Conservation (phyloP, 495 filamentous ascomycete genomes). For the Hyphodiscus hymeniophilus region DNA sequence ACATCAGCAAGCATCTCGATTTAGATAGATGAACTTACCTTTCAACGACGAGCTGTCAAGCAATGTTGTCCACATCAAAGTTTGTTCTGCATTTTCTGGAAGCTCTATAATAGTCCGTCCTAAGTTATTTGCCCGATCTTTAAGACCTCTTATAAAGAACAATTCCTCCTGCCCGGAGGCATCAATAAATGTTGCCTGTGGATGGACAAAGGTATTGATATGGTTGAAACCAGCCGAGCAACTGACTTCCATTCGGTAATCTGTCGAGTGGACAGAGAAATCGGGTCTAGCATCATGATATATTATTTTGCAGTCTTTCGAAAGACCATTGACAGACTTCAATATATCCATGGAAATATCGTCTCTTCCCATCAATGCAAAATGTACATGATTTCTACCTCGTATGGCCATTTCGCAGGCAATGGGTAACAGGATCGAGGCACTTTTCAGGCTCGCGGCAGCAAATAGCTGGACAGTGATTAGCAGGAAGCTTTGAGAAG, state of each 20-base stretch:
- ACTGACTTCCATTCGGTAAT: slow-evolving; percentile 42
- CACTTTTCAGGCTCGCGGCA: slow-evolving; percentile 39
- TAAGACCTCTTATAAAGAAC: slow-evolving; percentile 25
- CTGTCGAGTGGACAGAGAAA: slow-evolving; percentile 36
- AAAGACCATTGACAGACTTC: slow-evolving; percentile 39
- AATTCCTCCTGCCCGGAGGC: slow-evolving; percentile 32
- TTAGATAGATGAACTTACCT: slow-evolving; percentile 35
- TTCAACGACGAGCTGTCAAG: slow-evolving; percentile 63
- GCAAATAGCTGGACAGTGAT: slow-evolving; percentile 32
- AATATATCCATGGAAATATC: slow-evolving; percentile 43
- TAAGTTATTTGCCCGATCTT: slow-evolving; percentile 9
- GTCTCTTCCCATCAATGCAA: slow-evolving; percentile 46
- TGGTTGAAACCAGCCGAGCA: slow-evolving; percentile 34
- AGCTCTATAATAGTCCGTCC: slow-evolving; percentile 49
- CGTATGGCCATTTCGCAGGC: slow-evolving; percentile 45
- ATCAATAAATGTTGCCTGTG: slow-evolving; percentile 44
- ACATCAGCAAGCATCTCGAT: slow-evolving; percentile 6
- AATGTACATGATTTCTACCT: slow-evolving; percentile 41
- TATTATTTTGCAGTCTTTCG: slow-evolving; percentile 38
- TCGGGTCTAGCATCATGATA: slow-evolving; percentile 49
- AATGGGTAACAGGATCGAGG: slow-evolving; percentile 43
- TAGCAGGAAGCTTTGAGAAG: background rate
- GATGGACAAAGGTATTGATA: slow-evolving; percentile 38
- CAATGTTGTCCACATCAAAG: slow-evolving; percentile 66
- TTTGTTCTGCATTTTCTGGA: slow-evolving; percentile 47